A percentile compares a stretch with the other conserved stretches of the same genome.
These are phyloP conservation scores for Arthroderma uncinatum DNA, from an alignment of 2,329 filamentous ascomycete species.

Conservation along the genomic window DNA sequence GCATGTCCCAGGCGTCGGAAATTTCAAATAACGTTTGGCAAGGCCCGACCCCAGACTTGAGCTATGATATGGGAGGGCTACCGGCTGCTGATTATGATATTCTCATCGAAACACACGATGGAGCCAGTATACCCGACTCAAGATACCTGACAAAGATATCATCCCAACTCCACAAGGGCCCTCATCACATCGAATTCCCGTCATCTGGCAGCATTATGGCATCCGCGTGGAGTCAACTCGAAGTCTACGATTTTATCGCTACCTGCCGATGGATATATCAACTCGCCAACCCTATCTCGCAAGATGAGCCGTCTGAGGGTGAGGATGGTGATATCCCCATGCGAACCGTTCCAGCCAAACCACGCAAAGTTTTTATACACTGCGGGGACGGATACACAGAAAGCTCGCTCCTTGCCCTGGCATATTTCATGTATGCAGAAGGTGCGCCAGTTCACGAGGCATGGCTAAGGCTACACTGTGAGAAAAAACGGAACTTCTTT, in stretches of 20 bases:
- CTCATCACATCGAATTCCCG: slow-evolving; percentile 66
- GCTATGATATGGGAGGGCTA: slow-evolving; percentile 29
- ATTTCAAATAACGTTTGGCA: slow-evolving; percentile 85
- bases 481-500: slow-evolving; percentile 83
- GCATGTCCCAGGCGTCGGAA: slow-evolving; percentile 80
- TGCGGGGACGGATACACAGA: slow-evolving; percentile 96
- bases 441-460: slow-evolving; percentile 69
- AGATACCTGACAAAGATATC: slow-evolving; percentile 54
- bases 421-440: slow-evolving; percentile 88
- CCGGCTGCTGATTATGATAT: slow-evolving; percentile 60
- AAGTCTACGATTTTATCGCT: slow-evolving; percentile 73
- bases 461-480: slow-evolving; percentile 74
- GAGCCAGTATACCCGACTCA: slow-evolving; percentile 63
- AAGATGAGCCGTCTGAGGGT: slow-evolving; percentile 27
- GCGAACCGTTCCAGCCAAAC: slow-evolving; percentile 26
- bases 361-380: slow-evolving; percentile 72
- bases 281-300: slow-evolving; percentile 53
- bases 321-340: slow-evolving; percentile 49
- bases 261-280: slow-evolving; percentile 86
- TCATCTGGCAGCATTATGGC: slow-evolving; percentile 88
- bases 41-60: slow-evolving; percentile 60
- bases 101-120: slow-evolving; percentile 77
- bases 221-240: slow-evolving; percentile 68
- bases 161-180: slow-evolving; percentile 42
- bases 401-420: slow-evolving; percentile 74